A percentile compares a stretch with the other conserved stretches of the same genome.
Conservation (phyloP, 768 basidiomycete genomes). For the Tulasnella sp. region DNA sequence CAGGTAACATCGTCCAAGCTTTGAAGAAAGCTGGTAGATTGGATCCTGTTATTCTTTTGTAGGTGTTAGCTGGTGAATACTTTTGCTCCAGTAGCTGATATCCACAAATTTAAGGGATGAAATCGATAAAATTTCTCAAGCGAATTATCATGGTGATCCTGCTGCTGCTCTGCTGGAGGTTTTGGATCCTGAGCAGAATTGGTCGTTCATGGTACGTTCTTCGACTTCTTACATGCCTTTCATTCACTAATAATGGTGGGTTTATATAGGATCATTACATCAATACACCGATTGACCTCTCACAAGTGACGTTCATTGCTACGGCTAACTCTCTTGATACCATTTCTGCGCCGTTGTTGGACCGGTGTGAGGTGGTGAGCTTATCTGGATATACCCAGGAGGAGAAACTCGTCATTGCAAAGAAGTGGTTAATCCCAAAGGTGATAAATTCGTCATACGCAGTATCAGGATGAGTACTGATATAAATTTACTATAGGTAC, state of each 20-base stretch:
- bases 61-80: slow-evolving; percentile 21
- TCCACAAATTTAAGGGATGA: slow-evolving; percentile 42
- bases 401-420: slow-evolving; percentile 85
- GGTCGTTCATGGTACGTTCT: slow-evolving; percentile 27
- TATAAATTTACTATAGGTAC: no score
- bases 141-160: slow-evolving; percentile 85
- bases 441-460: slow-evolving; percentile 53
- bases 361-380: slow-evolving; percentile 80
- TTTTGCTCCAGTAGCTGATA: background rate
- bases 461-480: slow-evolving; percentile 23
- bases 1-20: slow-evolving; percentile 75
- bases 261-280: slow-evolving; percentile 70
- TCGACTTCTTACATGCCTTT: background rate
- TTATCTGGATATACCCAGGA: slow-evolving; percentile 74
- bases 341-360: slow-evolving; percentile 74
- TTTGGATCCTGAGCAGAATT: slow-evolving; percentile 87
- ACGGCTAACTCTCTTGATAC: slow-evolving; percentile 85
- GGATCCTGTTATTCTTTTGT: slow-evolving; percentile 70
- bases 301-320: slow-evolving; percentile 82
- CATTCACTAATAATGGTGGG: background rate
- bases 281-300: slow-evolving; percentile 77
- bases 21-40: slow-evolving; percentile 67
- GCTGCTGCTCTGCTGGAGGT: slow-evolving; percentile 83
- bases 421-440: slow-evolving; percentile 77
- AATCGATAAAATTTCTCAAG: slow-evolving; percentile 64